Percentiles rank a stretch among this genome's conserved stretches.
Conservation (phyloP, 345 rosid species). For the Limnanthes douglasii region DNA sequence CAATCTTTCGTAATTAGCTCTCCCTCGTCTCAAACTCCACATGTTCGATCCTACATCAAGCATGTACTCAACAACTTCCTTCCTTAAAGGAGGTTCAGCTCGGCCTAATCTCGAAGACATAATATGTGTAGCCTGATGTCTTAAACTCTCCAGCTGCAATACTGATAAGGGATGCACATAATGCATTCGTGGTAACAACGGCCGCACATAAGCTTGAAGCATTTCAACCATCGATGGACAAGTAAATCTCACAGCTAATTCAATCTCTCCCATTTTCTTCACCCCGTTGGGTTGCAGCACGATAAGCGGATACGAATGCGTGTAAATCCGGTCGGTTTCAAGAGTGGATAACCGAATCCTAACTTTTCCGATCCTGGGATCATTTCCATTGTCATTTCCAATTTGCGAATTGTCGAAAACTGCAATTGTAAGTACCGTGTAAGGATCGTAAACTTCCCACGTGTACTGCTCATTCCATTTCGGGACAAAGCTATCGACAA, state of each 20-base stretch:
- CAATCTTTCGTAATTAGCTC: slow-evolving; percentile 16
- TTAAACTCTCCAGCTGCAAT: slow-evolving; percentile 20
- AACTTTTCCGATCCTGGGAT: slow-evolving; percentile 26
- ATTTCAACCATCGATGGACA: slow-evolving; percentile 17
- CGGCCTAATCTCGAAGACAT: slow-evolving; percentile 16
- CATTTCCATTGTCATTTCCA: slow-evolving; percentile 8
- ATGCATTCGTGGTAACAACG: slow-evolving; percentile 28
- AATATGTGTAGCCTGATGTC: slow-evolving; percentile 24
- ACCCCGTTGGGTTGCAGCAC: slow-evolving; percentile 24
- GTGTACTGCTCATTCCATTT: slow-evolving; percentile 40
- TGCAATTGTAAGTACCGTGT: slow-evolving; percentile 24
- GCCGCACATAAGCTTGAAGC: slow-evolving; percentile 19
- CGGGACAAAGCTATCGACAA: slow-evolving; percentile 23
- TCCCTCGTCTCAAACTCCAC: slow-evolving; percentile 21
- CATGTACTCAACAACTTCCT: slow-evolving; percentile 23
- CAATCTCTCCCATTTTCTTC: slow-evolving; percentile 35
- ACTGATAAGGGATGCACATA: slow-evolving; percentile 20
- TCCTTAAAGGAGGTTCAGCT: slow-evolving; percentile 19
- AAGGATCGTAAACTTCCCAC: slow-evolving; percentile 50
- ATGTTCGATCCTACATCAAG: slow-evolving; percentile 14
- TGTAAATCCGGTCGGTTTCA: slow-evolving; percentile 18
- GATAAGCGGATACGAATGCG: slow-evolving; percentile 27
- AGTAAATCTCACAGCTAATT: slow-evolving; percentile 23
- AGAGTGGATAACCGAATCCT: slow-evolving; percentile 30
- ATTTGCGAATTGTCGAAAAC: slow-evolving; percentile 29